A percentile compares a stretch with the other conserved stretches of the same genome.
These are phyloP conservation scores for Colletotrichum aenigma DNA, from an alignment of 2,329 filamentous ascomycete species.

Conservation along the genomic window DNA sequence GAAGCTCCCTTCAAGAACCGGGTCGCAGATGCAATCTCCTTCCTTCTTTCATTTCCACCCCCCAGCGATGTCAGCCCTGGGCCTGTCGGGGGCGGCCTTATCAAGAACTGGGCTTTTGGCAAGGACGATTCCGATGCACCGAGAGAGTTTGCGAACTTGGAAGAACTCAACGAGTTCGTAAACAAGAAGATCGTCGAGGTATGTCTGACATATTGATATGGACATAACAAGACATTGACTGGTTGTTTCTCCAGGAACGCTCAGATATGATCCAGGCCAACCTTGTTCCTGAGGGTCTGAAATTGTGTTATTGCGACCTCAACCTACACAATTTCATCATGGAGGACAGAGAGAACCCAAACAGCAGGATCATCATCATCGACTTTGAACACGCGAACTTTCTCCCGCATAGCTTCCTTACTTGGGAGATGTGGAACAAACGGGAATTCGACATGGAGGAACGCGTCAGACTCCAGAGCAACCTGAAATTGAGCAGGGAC, in stretches of 20 bases:
- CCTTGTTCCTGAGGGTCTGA: background rate
- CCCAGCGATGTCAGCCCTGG: background rate
- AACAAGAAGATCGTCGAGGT: background rate
- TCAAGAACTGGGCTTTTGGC: background rate
- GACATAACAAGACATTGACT: background rate
- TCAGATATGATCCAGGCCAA: background rate
- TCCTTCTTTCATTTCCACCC: background rate
- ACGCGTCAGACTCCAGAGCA: background rate
- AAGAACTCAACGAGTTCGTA: background rate
- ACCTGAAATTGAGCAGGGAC: background rate
- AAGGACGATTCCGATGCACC: background rate
- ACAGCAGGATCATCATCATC: background rate
- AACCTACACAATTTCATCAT: background rate
- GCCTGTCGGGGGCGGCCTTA: background rate
- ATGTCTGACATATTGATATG: fast-evolving
- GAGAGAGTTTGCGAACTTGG: background rate
- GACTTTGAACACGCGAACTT: background rate
- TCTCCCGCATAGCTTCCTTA: background rate
- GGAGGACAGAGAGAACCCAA: background rate
- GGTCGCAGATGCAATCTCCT: background rate
- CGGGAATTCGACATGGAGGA: background rate
- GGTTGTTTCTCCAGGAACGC: background rate
- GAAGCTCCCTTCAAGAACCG: background rate
- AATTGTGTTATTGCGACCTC: background rate
- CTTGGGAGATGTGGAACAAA: background rate